Evolutionary conservation across 129 eudicot species (phyloP), one percentile per base, ranked within the genome.

Genomic region (Centella asiatica): DNA sequence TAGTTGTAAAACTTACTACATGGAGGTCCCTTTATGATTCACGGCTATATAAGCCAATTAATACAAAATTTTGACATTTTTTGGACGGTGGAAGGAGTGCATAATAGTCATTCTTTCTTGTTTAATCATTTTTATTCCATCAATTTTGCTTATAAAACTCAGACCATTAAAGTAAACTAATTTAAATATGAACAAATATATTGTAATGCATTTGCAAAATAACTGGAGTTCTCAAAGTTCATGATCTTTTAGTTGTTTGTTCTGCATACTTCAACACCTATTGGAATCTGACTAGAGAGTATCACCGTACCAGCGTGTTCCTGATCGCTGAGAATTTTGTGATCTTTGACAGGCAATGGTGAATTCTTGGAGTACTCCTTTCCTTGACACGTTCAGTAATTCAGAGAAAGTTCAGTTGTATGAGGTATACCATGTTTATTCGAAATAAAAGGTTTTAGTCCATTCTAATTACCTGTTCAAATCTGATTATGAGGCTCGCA

Each of bases 351-450:
- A 87, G 98, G 75, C 44, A 34, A 84, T 92, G 98, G 69, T 69
- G 50, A 83, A 92, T 71, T 87, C 98, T 44, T 92, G 98, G 98
- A 79, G 79, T 65, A 46, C 37, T 74, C 96, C 96, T 22, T 92
- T 87, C 62, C 73, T 72, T 69, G 79, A 87, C 23, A 50, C 83
- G 55, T 84, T 79, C 69, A 70, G 74, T 2, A 60, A 82, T 58
- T 87, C 84, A n/a, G 74, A 67, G 32, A 76, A 70, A 55, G 80
- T 84, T 68, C 96, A 74, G 55, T 48, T 92, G 28, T 92, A 87
- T 51, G 88, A 92, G 98, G 96, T 92, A 79, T 60, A 56, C 18
- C 55, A 12, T 39, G 49, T 13, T 60, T n/a, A 40, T 20, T 29
- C 49, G n/a, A 58, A 34, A 11, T 4, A 8, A n/a, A 57, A 37